Evolutionary conservation across 2,329 filamentous ascomycete genomes (phyloP), one percentile per base, ranked within the genome.

Genomic region (Cladophialophora bantiana): DNA sequence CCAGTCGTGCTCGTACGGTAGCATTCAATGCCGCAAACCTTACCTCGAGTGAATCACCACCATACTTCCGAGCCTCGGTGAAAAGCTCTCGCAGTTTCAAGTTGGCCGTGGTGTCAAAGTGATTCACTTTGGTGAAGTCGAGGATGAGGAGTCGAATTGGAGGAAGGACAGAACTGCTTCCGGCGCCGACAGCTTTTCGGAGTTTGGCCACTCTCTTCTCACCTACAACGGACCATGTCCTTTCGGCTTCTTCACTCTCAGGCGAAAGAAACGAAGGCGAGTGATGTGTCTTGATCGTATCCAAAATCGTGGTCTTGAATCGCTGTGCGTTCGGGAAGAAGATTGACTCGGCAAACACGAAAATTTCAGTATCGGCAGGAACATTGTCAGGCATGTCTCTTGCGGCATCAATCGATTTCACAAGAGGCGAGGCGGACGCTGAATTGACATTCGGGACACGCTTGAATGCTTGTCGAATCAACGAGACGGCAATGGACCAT

Each of bases 261-360:
- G 76, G 74, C 6, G 78, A 75, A 53, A 78, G 76, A 65, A 80
- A 78, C 2, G 77, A 72, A 0, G 79, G 77, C 0, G 80, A 76
- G 67, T 83, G 80, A 66, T 79, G 77, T 0, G 81, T 83, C 68
- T 85, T 81, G 45, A 87, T 74, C 1, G 78, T 76, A 67, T 87
- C 84, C 15, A 86, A 75, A 18, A 85, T 81, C 6, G 78, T 75
- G 2, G 75, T 79, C 55, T 85, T 86, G 65, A 83, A 75, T 50
- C 82, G 78, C 64, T 86, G 85, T 1, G 86, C 86, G 71, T 89
- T 89, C 67, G 83, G 84, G 78, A 89, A 89, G 75, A 88, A 84
- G 38, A 89, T 77, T 0, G 84, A 82, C 65, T 87, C 84, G 38
- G 80, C 82, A 75, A 88, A 86, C 2, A 79, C 79, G 73, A 89